Evolutionary conservation across 177 flowering plant genomes (phyloP), one percentile per base, ranked within the genome.

Genomic region (Vitis hybrid): DNA sequence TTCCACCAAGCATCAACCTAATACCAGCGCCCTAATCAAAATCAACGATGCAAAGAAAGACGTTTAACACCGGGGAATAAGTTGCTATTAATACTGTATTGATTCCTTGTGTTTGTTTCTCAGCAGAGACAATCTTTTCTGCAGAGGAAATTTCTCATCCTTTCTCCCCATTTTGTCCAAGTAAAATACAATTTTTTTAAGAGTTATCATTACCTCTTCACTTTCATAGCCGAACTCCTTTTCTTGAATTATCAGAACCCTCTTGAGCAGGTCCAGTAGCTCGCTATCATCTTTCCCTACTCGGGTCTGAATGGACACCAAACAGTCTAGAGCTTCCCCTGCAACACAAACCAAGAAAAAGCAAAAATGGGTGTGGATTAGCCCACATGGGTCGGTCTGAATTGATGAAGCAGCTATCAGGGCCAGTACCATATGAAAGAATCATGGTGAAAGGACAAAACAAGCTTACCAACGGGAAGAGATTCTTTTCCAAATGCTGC

Each of bases 261-360:
- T 81, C 73, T 87, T 77, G 29, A 92, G 84, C 73, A 77, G 70
- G 62, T 78, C 82, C 72, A 93, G 65, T 62, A 90, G 59, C 73
- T 83, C 79, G 5, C 9, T 62, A 56, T 88, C 87, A 50, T 83
- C 90, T 67, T 74, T 86, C 68, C 84, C 90, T 58, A 86, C 29
- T 76, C 91, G 82, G 10, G 74, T 74, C 76, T 84, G 89, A 49
- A 94, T 87, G 12, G 90, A 85, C 14, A 84, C 84, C 80, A 94
- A 73, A 78, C 95, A 92, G 70, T 92, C 97, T 5, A 92, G 86
- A 54, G 94, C 97, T 79, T 92, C 97, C 10, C 94, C 97, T 92
- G 86, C 74, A 69, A 68, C 5, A 59, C 18, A 50, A 59, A 60
- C 18, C 11, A 45, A 59, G 11, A 53, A 6, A 66, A 51, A 62